Evolutionary conservation across 2,329 filamentous ascomycete genomes (phyloP).

Genomic region (Boeremia exigua): DNA sequence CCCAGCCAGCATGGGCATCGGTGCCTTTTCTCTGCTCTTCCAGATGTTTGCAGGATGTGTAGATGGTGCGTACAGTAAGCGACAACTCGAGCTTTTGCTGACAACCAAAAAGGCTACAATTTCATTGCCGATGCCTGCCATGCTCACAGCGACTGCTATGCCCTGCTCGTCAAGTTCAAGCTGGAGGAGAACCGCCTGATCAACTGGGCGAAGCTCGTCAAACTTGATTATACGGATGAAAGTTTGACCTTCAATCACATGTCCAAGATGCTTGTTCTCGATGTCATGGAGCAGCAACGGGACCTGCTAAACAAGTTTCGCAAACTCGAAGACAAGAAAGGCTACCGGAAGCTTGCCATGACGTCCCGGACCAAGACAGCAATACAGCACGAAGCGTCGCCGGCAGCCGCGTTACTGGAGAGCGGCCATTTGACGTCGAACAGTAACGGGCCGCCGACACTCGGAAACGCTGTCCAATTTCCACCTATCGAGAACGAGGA

Average conservation of each 20-base stretch:
- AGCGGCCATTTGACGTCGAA: neutral
- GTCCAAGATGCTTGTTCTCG: constrained; percentile 42
- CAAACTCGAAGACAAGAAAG: constrained; percentile 31
- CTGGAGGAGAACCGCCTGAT: constrained; percentile 48
- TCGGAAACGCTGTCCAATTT: constrained; percentile 36
- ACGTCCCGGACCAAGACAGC: constrained; percentile 3
- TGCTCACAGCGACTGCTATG: constrained; percentile 40
- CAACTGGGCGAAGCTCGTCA: constrained; percentile 46
- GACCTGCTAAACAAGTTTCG: constrained; percentile 42
- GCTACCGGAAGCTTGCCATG: constrained; percentile 33
- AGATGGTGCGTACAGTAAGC: constrained; percentile 42
- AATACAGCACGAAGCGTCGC: too few species aligned
- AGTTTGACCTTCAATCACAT: constrained; percentile 40
- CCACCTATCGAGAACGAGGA: constrained; percentile 34
- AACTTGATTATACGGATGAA: constrained; percentile 43
- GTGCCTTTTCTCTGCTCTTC: constrained; percentile 42
- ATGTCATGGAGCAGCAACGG: constrained; percentile 44
- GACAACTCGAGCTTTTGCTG: neutral
- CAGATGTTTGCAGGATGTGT: constrained; percentile 48
- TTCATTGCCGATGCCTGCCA: constrained; percentile 47
- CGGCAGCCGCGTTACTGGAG: constrained; percentile 10
- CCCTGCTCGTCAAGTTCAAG: constrained; percentile 46
- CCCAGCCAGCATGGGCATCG: constrained; percentile 36
- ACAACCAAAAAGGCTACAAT: constrained; percentile 39
- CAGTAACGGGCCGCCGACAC: too few species aligned